Conservation (phyloP, 2,329 filamentous ascomycete genomes). For the Fusarium newnesense region DNA sequence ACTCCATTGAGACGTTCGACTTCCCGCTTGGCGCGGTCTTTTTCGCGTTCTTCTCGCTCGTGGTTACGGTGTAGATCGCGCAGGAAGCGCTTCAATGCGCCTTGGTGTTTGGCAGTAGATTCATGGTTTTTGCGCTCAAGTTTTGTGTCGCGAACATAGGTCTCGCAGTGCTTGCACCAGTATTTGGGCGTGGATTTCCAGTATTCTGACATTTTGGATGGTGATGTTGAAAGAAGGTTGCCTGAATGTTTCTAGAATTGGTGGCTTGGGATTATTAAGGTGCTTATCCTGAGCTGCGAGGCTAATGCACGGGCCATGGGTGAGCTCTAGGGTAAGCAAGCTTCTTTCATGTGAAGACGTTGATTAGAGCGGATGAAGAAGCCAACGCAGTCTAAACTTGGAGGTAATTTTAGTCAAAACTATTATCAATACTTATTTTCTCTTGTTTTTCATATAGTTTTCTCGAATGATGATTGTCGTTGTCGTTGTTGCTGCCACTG, state of each 20-base stretch:
- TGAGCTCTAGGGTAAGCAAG: constrained; percentile 14
- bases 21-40: constrained; percentile 84
- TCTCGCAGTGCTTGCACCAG: constrained; percentile 97
- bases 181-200: constrained; percentile 98
- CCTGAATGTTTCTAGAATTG: constrained; percentile 1
- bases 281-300: constrained; percentile 31
- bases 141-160: constrained; percentile 90
- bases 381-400: not conserved
- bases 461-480: not conserved
- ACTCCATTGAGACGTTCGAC: constrained; percentile 86
- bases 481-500: not conserved
- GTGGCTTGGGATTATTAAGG: not conserved
- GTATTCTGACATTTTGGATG: constrained; percentile 83
- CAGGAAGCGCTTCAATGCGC: constrained; percentile 86
- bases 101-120: constrained; percentile 84
- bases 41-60: constrained; percentile 82
- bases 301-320: not conserved
- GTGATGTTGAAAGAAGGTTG: not conserved
- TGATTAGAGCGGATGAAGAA: not conserved
- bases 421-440: rapidly evolving
- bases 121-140: constrained; percentile 92
- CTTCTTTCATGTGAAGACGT: not conserved
- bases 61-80: constrained; percentile 88
- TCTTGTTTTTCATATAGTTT: rapidly evolving
- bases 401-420: not conserved